Percentiles rank a stretch among this genome's conserved stretches.
Conservation (phyloP, 1,284 basidiomycete genomes). For the Mycena sp. region DNA sequence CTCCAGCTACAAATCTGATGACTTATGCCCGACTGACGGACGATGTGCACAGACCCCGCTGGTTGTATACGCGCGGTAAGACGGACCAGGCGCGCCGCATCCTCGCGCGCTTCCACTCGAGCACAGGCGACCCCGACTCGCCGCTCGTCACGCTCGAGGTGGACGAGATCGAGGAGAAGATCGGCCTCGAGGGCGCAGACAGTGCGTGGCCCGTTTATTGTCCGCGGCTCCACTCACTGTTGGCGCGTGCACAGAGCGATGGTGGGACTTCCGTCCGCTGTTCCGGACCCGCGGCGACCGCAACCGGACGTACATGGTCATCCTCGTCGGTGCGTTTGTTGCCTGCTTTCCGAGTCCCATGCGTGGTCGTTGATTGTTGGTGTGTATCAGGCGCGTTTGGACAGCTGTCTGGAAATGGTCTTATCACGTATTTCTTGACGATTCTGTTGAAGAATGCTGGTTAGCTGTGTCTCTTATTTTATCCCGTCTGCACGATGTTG, state of each 20-base stretch:
- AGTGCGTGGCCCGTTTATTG: conserved; percentile 41
- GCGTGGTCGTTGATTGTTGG: too few relatives aligned
- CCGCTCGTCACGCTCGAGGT: conserved; percentile 62
- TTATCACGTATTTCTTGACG: conserved; percentile 62
- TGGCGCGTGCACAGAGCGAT: conserved; percentile 45
- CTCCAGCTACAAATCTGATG: too few relatives aligned
- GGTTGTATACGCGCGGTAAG: conserved; percentile 57
- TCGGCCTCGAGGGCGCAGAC: conserved; percentile 53
- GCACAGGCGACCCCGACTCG: conserved; percentile 54
- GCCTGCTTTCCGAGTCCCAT: too few relatives aligned
- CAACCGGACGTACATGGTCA: conserved; percentile 59
- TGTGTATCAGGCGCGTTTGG: too few relatives aligned
- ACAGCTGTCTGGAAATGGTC: conserved; percentile 46
- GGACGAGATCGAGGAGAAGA: conserved; percentile 61
- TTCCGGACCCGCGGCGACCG: conserved; percentile 56
- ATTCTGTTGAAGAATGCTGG: conserved; percentile 55
- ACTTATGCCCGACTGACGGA: too few relatives aligned
- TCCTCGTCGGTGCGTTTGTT: conserved; percentile 54
- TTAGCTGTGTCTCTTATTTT: background rate
- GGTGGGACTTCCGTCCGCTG: conserved; percentile 65
- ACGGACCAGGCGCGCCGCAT: conserved; percentile 50
- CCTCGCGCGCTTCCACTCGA: conserved; percentile 58
- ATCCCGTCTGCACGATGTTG: background rate
- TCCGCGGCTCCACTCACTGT: background rate
- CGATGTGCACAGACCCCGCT: conserved; percentile 53